phyloP scores from a whole-genome alignment of 495 filamentous ascomycete species.

The Xylaria curta region DNA sequence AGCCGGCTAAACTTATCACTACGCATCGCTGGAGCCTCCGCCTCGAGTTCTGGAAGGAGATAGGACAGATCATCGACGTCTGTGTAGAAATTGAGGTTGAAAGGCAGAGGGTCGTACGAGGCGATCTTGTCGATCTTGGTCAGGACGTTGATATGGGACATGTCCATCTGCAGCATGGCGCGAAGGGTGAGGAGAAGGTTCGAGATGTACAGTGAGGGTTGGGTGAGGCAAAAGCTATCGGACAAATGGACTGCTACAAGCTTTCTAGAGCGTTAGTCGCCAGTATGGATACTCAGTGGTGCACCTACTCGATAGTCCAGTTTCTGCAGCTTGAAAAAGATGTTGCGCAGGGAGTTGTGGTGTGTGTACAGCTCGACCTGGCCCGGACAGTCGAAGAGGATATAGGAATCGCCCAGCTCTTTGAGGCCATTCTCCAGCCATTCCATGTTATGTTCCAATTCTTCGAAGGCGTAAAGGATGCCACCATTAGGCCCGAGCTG shows the following conservation, averaged over 20 bases:
- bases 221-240: conserved; percentile 88
- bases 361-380: conserved; percentile 98
- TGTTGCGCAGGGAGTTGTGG: conserved; percentile 85
- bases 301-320: conserved; percentile 82
- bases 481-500: conserved; percentile 91
- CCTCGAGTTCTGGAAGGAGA: conserved; percentile 77
- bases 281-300: background rate
- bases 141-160: conserved; percentile 86
- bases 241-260: conserved; percentile 88
- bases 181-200: conserved; percentile 89
- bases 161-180: conserved; percentile 96
- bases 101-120: conserved; percentile 79
- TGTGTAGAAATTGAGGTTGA: conserved; percentile 95
- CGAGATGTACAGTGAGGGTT: conserved; percentile 93
- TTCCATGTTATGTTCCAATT: conserved; percentile 89
- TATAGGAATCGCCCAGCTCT: conserved; percentile 83
- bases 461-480: conserved; percentile 90
- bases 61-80: conserved; percentile 94
- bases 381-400: conserved; percentile 95
- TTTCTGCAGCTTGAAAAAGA: conserved; percentile 89
- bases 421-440: conserved; percentile 84
- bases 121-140: conserved; percentile 94
- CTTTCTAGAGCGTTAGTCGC: conserved; percentile 53
- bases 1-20: conserved; percentile 78
- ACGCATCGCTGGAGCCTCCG: conserved; percentile 59